Evolutionary conservation across 1,284 basidiomycete species (phyloP), one percentile per base, ranked within the genome.

Genomic region (Sporisorium exsertum): DNA sequence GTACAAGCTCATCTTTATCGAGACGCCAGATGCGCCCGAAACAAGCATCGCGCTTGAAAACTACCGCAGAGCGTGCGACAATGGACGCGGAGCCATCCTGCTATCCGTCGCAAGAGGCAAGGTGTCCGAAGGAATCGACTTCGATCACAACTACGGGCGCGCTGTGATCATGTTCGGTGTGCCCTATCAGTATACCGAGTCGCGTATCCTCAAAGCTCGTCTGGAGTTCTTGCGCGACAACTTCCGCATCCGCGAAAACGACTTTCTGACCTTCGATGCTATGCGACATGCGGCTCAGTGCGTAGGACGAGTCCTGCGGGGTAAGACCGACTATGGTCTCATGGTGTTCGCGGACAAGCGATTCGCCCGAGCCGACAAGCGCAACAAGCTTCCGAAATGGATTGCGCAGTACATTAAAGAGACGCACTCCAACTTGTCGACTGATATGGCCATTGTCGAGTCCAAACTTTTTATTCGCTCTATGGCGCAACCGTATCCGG

Each of bases 101-200:
- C 89, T 99, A 24, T 98, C 96, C 24, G 97, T 99, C 49, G 97
- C 97, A 22, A 91, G 97, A 88, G 97, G 97, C 8, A 99, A 99
- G 86, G 97, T 99, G 0, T 99, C 97, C 0, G 97, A 99, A 87
- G 97, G 97, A 6, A 99, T 99, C 84, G 97, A 99, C 90, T 99
- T 99, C 84, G 97, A 99, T 86, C 97, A 99, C 78, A 85, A 86
- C 64, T 99, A 99, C 85, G 97, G 97, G 8, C 91, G 97, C 60
- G 97, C 97, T 77, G 97, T 99, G 83, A 94, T 99, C 86, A 99
- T 99, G 97, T 99, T 99, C 87, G 97, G 95, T 24, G 94, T 98
- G 32, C 95, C 95, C 5, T 98, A 98, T 82, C 96, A 99, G 86
- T 99, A 99, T 83, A 99, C 97, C 32, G 97, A 99, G 86, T 96